Conservation (phyloP, 73 alveolate species). For the Effrenium voratum region DNA sequence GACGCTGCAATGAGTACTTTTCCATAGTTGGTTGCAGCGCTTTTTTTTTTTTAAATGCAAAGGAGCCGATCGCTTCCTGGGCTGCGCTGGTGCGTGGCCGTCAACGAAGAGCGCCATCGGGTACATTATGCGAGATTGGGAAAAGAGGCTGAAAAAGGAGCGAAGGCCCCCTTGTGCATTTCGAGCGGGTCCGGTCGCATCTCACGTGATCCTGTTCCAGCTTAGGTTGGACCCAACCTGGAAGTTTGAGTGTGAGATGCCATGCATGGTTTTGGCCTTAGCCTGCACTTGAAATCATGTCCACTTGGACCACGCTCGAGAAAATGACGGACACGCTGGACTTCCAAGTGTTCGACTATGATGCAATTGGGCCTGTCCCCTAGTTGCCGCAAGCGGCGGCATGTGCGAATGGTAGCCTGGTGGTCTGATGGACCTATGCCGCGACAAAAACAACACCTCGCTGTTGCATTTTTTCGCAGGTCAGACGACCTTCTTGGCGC, state of each 20-base stretch:
- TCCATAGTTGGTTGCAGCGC: no score
- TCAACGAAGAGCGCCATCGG: no score
- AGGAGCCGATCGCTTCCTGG: no score
- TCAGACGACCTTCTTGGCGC: constrained; percentile 55
- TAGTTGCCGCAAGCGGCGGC: neutral
- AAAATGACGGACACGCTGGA: constrained; percentile 64
- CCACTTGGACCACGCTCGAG: neutral
- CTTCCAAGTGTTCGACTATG: constrained; percentile 92
- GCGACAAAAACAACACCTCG: no score
- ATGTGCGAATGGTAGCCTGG: neutral
- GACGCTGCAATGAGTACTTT: no score
- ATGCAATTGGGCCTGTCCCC: constrained; percentile 32
- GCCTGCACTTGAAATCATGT: neutral
- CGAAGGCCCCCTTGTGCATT: neutral
- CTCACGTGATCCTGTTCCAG: neutral
- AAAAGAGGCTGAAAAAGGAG: neutral
- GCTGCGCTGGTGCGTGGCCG: no score
- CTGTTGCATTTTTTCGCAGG: neutral
- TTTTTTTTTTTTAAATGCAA: no score
- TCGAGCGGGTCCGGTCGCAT: neutral
- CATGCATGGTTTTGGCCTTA: constrained; percentile 29
- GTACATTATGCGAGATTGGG: no score
- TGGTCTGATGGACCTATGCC: no score
- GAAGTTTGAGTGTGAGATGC: constrained; percentile 91
- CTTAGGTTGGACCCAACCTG: constrained; percentile 68